Percentiles rank a stretch among this genome's conserved stretches.
Evolutionary conservation across 2,329 filamentous ascomycete genomes (phyloP).

Genomic region (Zalaria sp.): DNA sequence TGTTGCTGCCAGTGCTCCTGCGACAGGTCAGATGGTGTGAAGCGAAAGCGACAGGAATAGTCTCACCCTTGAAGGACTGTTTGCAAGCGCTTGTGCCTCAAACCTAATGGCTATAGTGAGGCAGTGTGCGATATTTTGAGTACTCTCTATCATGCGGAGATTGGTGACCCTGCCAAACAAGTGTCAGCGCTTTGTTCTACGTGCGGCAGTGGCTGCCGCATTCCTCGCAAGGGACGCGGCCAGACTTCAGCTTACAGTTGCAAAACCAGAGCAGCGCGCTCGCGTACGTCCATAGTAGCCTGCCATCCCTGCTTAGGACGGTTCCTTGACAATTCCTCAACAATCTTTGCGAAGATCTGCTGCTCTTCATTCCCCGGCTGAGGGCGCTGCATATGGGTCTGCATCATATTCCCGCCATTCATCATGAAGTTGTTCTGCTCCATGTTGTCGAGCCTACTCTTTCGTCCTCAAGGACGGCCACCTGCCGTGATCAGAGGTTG

Average conservation of each 20-base stretch:
- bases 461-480: not conserved
- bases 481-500: not conserved
- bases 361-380: constrained; percentile 11
- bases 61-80: constrained; percentile 4
- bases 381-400: constrained; percentile 14
- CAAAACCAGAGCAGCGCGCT: constrained; percentile 15
- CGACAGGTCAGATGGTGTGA: not conserved
- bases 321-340: constrained; percentile 11
- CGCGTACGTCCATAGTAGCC: constrained; percentile 14
- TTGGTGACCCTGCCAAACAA: constrained; percentile 5
- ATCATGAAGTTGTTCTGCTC: constrained; percentile 8
- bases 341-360: constrained; percentile 12
- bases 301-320: constrained; percentile 16
- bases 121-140: constrained; percentile 1
- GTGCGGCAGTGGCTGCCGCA: not conserved
- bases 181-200: constrained; percentile 1
- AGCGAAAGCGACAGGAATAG: not conserved
- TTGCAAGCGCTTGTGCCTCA: constrained; percentile 4
- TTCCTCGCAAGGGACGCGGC: not conserved
- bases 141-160: constrained; percentile 5
- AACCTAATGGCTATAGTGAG: constrained; percentile 5
- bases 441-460: constrained; percentile 3
- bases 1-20: constrained; percentile 6
- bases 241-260: constrained; percentile 15
- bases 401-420: constrained; percentile 6